Percentiles rank a stretch among this genome's conserved stretches.
These are phyloP conservation scores for Tetracladium setigerum DNA, from an alignment of 495 filamentous ascomycete genomes.

Conservation along the genomic window DNA sequence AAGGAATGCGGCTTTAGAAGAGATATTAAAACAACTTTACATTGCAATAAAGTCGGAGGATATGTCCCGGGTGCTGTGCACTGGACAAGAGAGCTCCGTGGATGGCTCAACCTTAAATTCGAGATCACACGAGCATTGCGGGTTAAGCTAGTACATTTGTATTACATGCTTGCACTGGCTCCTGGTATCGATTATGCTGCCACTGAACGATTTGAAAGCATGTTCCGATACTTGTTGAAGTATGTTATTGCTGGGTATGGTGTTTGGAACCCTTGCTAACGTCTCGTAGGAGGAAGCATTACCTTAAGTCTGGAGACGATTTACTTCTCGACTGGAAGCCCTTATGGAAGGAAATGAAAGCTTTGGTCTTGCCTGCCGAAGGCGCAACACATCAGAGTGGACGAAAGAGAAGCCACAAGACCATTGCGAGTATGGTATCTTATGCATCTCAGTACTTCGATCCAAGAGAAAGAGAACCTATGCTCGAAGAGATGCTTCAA, in stretches of 20 bases:
- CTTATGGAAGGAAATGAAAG: slow-evolving; percentile 84
- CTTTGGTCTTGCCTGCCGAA: slow-evolving; percentile 79
- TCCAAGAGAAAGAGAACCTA: slow-evolving; percentile 71
- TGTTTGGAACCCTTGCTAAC: background rate
- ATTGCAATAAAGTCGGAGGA: slow-evolving; percentile 86
- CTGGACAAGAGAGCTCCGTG: slow-evolving; percentile 93
- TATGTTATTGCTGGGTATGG: slow-evolving; percentile 31
- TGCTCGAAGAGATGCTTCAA: slow-evolving; percentile 93
- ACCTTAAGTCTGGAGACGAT: slow-evolving; percentile 81
- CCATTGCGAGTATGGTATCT: slow-evolving; percentile 75
- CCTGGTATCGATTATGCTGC: slow-evolving; percentile 78
- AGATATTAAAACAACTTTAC: slow-evolving; percentile 88
- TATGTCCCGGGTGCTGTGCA: slow-evolving; percentile 90
- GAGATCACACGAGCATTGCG: slow-evolving; percentile 80
- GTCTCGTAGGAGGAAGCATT: slow-evolving; percentile 79
- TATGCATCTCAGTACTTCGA: slow-evolving; percentile 92
- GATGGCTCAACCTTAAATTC: slow-evolving; percentile 95
- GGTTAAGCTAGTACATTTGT: slow-evolving; percentile 77
- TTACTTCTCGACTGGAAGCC: slow-evolving; percentile 88
- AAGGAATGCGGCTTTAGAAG: slow-evolving; percentile 64
- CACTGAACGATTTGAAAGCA: slow-evolving; percentile 87
- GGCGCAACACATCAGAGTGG: slow-evolving; percentile 42
- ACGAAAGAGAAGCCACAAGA: slow-evolving; percentile 37
- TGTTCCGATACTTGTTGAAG: slow-evolving; percentile 93
- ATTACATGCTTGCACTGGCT: slow-evolving; percentile 89